These are phyloP conservation scores for Leonotis leonurus DNA, from an alignment of 257 asterid species.

Conservation along the genomic window DNA sequence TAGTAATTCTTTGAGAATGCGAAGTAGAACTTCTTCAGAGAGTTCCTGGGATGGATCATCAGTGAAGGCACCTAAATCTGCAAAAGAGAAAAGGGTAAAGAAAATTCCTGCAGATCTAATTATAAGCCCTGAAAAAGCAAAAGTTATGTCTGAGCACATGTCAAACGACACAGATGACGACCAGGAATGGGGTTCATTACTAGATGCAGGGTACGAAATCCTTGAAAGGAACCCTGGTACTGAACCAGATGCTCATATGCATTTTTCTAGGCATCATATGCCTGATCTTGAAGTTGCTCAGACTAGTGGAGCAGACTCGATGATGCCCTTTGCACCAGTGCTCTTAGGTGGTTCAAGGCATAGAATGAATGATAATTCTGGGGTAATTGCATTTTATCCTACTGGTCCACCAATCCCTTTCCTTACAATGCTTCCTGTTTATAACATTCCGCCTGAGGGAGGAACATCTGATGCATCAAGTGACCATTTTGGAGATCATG, in stretches of 20 bases:
- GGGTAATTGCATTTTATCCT: slow-evolving; percentile 69
- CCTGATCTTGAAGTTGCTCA: slow-evolving; percentile 60
- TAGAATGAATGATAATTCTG: slow-evolving; percentile 61
- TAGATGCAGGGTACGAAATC: slow-evolving; percentile 34
- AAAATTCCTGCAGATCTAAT: slow-evolving; percentile 26
- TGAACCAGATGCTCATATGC: too few relatives aligned
- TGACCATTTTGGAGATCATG: slow-evolving; percentile 51
- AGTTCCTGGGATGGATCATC: slow-evolving; percentile 59
- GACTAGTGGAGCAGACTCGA: slow-evolving; percentile 64
- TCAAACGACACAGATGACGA: slow-evolving; percentile 49
- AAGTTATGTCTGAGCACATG: slow-evolving; percentile 40
- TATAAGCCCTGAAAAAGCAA: slow-evolving; percentile 48
- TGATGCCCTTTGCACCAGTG: slow-evolving; percentile 68
- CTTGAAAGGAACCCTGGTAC: slow-evolving; percentile 44
- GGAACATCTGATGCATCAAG: slow-evolving; percentile 50
- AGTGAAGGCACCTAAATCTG: slow-evolving; percentile 27
- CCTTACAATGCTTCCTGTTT: slow-evolving; percentile 79
- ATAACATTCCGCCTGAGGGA: slow-evolving; percentile 55
- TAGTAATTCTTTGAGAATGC: slow-evolving; percentile 37
- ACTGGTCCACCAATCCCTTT: slow-evolving; percentile 98
- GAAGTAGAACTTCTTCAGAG: slow-evolving; percentile 51
- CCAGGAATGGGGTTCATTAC: slow-evolving; percentile 43
- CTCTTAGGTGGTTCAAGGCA: slow-evolving; percentile 60
- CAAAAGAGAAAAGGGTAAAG: slow-evolving; percentile 38
- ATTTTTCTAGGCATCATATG: too few relatives aligned